Evolutionary conservation across 1,284 basidiomycete species (phyloP), one percentile per base, ranked within the genome.

Genomic region (Tilletia caries): DNA sequence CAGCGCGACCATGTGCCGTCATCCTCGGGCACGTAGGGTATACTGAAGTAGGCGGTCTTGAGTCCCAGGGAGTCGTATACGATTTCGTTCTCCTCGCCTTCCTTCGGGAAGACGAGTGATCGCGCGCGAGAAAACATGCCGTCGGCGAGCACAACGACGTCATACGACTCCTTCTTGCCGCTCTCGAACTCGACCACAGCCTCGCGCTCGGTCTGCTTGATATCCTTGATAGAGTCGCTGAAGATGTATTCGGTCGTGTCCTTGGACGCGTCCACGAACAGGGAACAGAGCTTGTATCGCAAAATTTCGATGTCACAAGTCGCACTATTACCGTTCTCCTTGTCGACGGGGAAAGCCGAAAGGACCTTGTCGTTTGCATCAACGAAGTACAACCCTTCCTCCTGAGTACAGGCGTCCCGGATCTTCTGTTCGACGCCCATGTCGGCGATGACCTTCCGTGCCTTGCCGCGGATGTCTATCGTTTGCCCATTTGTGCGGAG

Each of bases 401-500:
- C 84, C 15, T 70, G 75, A 1, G 84, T 83, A 70, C 76, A 76
- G 34, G 58, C 66, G 6, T 66, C 71, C 29, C 68, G 66, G 44
- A 84, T 33, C 15, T 72, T 72, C 0, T 73, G 64, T 20, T 73
- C 65, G 5, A 84, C 52, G n/a, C 76, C 78, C 83, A 84, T 84
- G 44, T 73, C 71, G 54, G 74, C 58, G 12, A 84, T 66, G 15
- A 83, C 77, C 54, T 75, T 71, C 27, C 83, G 70, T 1, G 78
- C 83, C 10, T 67, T 73, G 2, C 75, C 76, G 6, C 66, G 58
- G 1, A 85, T 71, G 68, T 84, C 83, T 67, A 85, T 76, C 66
- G 79, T 82, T 62, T 85, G 84, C 1, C 84, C 84, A 18, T 75
- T 73, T 0, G 69, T 65, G 2, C 80, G 71, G 12, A 84, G 72